A percentile compares a stretch with the other conserved stretches of the same genome.
Conservation (phyloP, 192 early-diverging fungal genomes). For the Coemansia asiatica region DNA sequence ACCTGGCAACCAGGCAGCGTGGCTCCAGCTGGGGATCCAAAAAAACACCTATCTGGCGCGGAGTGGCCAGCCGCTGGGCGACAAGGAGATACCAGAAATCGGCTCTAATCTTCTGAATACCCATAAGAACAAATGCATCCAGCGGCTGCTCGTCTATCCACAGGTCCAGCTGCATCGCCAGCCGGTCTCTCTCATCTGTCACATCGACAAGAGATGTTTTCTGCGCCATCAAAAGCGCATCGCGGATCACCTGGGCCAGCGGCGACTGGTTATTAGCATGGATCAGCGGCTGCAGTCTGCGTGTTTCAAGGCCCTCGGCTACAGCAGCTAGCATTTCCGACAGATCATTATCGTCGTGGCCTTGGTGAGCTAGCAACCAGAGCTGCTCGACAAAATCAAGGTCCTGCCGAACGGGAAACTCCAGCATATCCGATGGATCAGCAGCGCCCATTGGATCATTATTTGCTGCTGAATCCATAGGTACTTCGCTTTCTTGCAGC, state of each 20-base stretch:
- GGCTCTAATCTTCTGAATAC: conserved; percentile 39
- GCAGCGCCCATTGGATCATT: background rate
- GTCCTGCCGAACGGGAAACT: conserved; percentile 31
- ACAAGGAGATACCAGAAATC: conserved; percentile 50
- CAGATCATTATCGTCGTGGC: conserved; percentile 37
- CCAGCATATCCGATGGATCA: background rate
- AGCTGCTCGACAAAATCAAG: conserved; percentile 52
- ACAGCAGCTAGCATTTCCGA: conserved; percentile 43
- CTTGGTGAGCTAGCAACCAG: conserved; percentile 40
- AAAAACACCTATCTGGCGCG: conserved; percentile 37
- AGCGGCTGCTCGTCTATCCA: conserved; percentile 52
- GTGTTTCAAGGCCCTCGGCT: conserved; percentile 46
- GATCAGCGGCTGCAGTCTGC: conserved; percentile 45
- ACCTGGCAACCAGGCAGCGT: conserved; percentile 11
- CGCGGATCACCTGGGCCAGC: conserved; percentile 33
- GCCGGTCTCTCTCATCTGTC: conserved; percentile 27
- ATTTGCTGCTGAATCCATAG: background rate
- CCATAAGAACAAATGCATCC: conserved; percentile 48
- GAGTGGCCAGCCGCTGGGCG: conserved; percentile 32
- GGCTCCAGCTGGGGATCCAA: conserved; percentile 30
- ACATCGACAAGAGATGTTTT: conserved; percentile 18
- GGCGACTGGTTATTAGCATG: conserved; percentile 32
- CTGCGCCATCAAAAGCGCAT: background rate
- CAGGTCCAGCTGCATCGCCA: conserved; percentile 37
- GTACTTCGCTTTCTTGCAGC: background rate